Base-by-base conservation (phyloP, 495 filamentous ascomycete species). In the Trichoderma virens region DNA sequence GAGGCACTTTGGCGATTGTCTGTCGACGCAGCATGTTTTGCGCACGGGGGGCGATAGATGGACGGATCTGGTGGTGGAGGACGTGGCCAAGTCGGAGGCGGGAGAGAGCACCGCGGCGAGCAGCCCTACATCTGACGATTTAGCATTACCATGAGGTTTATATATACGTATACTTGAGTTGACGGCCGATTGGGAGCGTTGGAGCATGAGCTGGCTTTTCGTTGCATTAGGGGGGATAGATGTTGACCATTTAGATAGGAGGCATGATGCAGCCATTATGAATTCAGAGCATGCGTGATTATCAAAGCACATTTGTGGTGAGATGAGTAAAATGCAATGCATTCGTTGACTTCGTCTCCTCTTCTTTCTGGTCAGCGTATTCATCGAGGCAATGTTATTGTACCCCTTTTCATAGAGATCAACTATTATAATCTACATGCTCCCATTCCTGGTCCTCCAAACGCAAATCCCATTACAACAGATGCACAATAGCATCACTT, bases 1-100 rank as follows among this genome's bases (percentile, higher is more conserved):
- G 72, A 81, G 83, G 61, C 97, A 92, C 85, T 93, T 97, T 72
- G 79, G 83, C n/a, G 78, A 78, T 27, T 79, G 85, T 5, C 72
- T 89, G 13, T 88, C 93, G 66, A 78, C 85, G 8, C 71, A 78
- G 8, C 70, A 82, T 34, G 83, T 95, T 1, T 78, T 90, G 69
- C 76, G 73, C 41, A 93, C 92, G 1, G 90, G 85, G 0, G 85
- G 85, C 7, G 72, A 62, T 1, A 30, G n/a, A 18, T 62, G 61
- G 61, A 39, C n/a, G 61, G 39, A 62, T 20, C 4, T 41, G 7
- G 31, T 61, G 16, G 11, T 20, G 31, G 59, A 61, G 11, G 59
- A 56, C 23, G 25, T 56, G 3, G 51, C 51, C 0, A 56, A 56
- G 13, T 56, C 51, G 23, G 51, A 56, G 25, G 25, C 25, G 51